A percentile compares a stretch with the other conserved stretches of the same genome.
Evolutionary conservation across 2,329 filamentous ascomycete genomes (phyloP).

Genomic region (Ophiocordyceps camponoti-leonardi): DNA sequence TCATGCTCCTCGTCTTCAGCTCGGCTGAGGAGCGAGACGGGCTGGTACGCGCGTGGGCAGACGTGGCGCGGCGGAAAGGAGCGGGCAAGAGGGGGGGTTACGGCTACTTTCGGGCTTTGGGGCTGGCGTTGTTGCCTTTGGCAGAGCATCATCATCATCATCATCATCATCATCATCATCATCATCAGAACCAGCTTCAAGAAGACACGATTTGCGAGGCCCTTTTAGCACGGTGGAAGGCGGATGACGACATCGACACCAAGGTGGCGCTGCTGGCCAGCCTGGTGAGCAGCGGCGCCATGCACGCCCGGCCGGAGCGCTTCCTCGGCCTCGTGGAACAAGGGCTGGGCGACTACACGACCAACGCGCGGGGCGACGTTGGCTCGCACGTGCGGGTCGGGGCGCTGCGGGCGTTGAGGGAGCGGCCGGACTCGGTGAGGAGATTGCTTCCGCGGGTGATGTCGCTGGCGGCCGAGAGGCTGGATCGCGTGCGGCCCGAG

Average conservation of each 20-base stretch:
- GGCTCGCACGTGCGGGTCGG: constrained; percentile 73
- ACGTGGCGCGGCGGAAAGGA: constrained; percentile 18
- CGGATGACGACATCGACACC: constrained; percentile 31
- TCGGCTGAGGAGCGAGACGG: constrained; percentile 14
- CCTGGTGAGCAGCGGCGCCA: constrained; percentile 27
- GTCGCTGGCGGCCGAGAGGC: constrained; percentile 69
- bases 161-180: too few relatives aligned
- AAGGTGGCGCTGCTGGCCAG: constrained; percentile 38
- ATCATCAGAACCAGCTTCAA: neutral
- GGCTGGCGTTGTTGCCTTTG: constrained; percentile 31
- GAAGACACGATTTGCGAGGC: constrained; percentile 21
- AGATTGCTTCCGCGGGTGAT: constrained; percentile 33
- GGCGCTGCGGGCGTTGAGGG: constrained; percentile 59
- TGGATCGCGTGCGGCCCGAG: constrained; percentile 66
- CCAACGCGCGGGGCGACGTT: constrained; percentile 74
- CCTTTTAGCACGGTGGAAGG: constrained; percentile 34
- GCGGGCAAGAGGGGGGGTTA: constrained; percentile 18
- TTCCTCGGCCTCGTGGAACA: constrained; percentile 31
- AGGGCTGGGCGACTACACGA: constrained; percentile 77
- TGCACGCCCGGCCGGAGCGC: constrained; percentile 19
- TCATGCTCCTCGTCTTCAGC: constrained; percentile 30
- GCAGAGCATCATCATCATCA: constrained; percentile 2
- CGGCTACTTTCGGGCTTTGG: constrained; percentile 36
- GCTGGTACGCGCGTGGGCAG: constrained; percentile 29
- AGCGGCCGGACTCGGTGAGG: constrained; percentile 24